Base-by-base conservation (phyloP, 1,284 basidiomycete species). In the Ceratobasidium sp. region DNA sequence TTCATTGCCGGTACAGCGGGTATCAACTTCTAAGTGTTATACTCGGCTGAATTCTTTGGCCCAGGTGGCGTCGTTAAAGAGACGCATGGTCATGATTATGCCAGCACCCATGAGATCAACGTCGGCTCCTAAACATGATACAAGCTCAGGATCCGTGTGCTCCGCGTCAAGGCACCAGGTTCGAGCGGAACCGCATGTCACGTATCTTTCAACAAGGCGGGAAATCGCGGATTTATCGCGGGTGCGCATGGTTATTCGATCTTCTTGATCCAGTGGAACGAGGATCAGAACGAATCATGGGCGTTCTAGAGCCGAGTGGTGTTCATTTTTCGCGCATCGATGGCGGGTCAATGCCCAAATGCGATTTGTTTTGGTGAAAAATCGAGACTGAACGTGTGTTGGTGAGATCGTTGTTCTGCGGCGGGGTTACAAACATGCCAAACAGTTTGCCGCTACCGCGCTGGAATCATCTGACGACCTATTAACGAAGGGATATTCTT, bases 181-280 rank as follows among this genome's bases (percentile, higher is more conserved):
- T 18, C 30, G n/a, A 34, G 30, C 30, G 32, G 53, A 10, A 21
- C 30, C 2, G 26, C 28, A 28, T 18, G 48, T 26, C 23, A 23
- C 26, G 10, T 28, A 21, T 9, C 21, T 9, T 30, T 18, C 23
- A 14, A 39, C 36, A 14, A 6, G 23, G 28, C 8, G 34, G 21
- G 53, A 18, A 34, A 57, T 57, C 53, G 53, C 53, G 34, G 53
- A 36, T n/a, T 57, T 57, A 57, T 57, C 53, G 53, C 32, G 21
- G 21, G 23, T 21, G 14, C 53, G 18, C 34, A 21, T 39, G 53
- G 53, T 34, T 55, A 26, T 34, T 34, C 28, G 18, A 36, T 36
- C 53, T 57, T 57, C 53, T 12, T 36, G 30, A 36, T 57, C 36
- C 32, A 26, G 32, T 21, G n/a, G 53, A 57, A 57, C 18, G 32